phyloP scores from a whole-genome alignment of 345 rosid species.

The Linum lewisii region DNA sequence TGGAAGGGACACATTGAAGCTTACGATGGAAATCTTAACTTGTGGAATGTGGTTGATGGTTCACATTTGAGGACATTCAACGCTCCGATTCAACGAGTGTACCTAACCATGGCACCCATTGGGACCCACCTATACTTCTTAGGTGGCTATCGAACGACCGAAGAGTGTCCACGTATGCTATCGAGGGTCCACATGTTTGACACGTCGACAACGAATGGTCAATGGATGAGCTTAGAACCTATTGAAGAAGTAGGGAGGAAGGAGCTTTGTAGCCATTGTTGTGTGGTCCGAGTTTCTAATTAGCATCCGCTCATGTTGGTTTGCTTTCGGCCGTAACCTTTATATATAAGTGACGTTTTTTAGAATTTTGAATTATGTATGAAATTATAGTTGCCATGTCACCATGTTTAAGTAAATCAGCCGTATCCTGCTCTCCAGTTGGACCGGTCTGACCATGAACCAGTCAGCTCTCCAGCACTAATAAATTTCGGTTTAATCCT shows the following conservation, averaged over 20 bases:
- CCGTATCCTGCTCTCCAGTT: too few relatives aligned
- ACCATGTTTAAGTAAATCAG: too few relatives aligned
- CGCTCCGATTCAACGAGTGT: conserved; percentile 22
- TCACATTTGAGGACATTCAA: conserved; percentile 21
- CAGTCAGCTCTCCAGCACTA: too few relatives aligned
- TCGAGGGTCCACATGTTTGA: conserved; percentile 32
- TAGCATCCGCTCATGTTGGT: background rate
- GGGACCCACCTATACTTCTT: conserved; percentile 35
- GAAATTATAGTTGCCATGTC: too few relatives aligned
- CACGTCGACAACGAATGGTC: conserved; percentile 21
- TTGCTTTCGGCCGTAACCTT: too few relatives aligned
- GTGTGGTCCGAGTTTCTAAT: conserved; percentile 25
- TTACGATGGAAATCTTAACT: conserved; percentile 30
- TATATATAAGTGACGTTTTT: too few relatives aligned
- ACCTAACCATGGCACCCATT: conserved; percentile 42
- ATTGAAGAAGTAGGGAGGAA: conserved; percentile 31
- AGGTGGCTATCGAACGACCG: conserved; percentile 27
- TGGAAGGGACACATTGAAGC: conserved; percentile 57
- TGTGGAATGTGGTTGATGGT: conserved; percentile 44
- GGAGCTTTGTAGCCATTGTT: conserved; percentile 45
- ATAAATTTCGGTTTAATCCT: too few relatives aligned
- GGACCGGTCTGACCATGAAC: too few relatives aligned
- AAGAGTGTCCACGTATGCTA: conserved; percentile 19
- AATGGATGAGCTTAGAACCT: conserved; percentile 37
- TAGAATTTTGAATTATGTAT: too few relatives aligned